These are phyloP conservation scores for Rhodamnia rubescens DNA, from an alignment of 345 rosid genomes.

Conservation along the genomic window DNA sequence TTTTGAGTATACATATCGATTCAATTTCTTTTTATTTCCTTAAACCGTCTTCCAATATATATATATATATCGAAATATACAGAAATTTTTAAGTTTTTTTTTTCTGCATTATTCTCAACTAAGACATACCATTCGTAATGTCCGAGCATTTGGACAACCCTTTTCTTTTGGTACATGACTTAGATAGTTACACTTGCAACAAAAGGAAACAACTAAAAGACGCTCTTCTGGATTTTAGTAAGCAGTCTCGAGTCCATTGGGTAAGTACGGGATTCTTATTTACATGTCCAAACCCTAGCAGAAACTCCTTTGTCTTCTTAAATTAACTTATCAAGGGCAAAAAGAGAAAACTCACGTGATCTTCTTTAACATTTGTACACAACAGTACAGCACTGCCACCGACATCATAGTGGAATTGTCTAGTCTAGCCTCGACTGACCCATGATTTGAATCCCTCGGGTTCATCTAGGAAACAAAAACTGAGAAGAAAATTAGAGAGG, in stretches of 20 bases:
- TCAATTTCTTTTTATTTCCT: too few species aligned
- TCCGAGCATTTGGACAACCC: background rate
- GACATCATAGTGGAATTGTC: background rate
- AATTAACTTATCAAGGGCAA: background rate
- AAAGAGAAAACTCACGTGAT: background rate
- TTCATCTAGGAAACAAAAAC: background rate
- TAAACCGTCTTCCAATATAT: too few species aligned
- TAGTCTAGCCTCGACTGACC: background rate
- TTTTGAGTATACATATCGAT: too few species aligned
- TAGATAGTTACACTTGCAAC: background rate
- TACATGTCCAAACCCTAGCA: background rate
- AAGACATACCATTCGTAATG: background rate
- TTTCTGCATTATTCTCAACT: too few species aligned
- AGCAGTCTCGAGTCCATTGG: background rate
- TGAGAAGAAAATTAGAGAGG: background rate
- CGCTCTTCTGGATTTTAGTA: background rate
- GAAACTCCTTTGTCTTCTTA: background rate
- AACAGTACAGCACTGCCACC: background rate
- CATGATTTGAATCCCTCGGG: background rate
- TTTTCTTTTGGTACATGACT: background rate
- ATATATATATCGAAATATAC: too few species aligned
- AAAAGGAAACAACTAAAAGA: background rate
- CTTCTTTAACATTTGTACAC: background rate
- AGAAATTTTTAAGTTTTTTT: too few species aligned
- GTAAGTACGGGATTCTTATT: background rate